A percentile compares a stretch with the other conserved stretches of the same genome.
phyloP scores from a whole-genome alignment of 768 basidiomycete species.

The Leucosporidium creatinivorum region DNA sequence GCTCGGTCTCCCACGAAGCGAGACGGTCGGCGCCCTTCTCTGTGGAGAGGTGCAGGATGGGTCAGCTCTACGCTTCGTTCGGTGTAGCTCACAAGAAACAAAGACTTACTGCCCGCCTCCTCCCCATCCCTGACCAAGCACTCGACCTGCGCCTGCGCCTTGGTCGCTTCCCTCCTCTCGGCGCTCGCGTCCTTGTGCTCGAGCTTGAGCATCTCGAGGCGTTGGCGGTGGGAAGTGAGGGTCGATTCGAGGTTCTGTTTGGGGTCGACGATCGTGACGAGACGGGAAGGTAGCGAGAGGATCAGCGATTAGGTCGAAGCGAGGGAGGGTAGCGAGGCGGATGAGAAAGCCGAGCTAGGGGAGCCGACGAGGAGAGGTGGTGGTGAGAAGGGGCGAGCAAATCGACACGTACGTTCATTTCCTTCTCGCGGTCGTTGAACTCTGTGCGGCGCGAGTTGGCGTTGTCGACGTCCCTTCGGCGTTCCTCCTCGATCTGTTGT shows the following conservation, averaged over 20 bases:
- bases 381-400: neutral
- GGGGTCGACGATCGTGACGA: neutral
- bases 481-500: constrained; percentile 52
- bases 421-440: constrained; percentile 73
- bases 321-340: neutral
- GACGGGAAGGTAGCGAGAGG: neutral
- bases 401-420: constrained; percentile 59
- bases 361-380: too few species aligned
- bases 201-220: constrained; percentile 60
- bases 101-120: constrained; percentile 47
- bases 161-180: constrained; percentile 79
- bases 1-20: constrained; percentile 58
- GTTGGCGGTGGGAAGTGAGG: constrained; percentile 62
- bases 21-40: constrained; percentile 60
- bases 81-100: neutral
- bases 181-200: constrained; percentile 67
- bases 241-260: constrained; percentile 62
- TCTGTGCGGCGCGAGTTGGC: constrained; percentile 75
- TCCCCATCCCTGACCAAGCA: constrained; percentile 73
- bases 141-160: constrained; percentile 75
- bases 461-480: constrained; percentile 70
- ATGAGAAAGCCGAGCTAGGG: too few species aligned
- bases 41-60: neutral
- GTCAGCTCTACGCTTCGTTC: neutral
- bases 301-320: neutral